phyloP scores from a whole-genome alignment of 768 basidiomycete genomes.

The Leccinum subgranulosum region DNA sequence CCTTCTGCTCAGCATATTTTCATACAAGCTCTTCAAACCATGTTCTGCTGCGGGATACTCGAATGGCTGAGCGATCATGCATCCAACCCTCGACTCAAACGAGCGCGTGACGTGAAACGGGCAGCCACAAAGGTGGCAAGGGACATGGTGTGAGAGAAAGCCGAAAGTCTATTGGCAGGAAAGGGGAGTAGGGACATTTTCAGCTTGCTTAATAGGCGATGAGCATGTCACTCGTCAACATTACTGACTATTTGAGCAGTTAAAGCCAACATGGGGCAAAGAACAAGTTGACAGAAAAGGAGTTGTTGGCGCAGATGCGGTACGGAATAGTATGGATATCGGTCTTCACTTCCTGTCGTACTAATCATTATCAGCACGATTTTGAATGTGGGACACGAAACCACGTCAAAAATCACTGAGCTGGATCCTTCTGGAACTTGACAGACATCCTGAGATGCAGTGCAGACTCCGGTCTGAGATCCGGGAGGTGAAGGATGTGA shows the following conservation, averaged over 20 bases:
- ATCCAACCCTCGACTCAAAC: constrained; percentile 16
- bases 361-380: constrained; percentile 34
- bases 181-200: constrained; percentile 16
- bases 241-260: constrained; percentile 9
- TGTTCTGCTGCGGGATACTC: constrained; percentile 20
- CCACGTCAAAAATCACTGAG: constrained; percentile 55
- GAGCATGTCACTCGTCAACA: not conserved
- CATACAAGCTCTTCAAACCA: constrained; percentile 7
- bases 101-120: constrained; percentile 10
- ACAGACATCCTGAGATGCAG: constrained; percentile 56
- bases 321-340: not conserved
- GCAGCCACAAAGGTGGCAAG: constrained; percentile 7
- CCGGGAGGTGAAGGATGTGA: constrained; percentile 2
- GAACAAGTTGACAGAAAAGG: constrained; percentile 20
- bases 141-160: constrained; percentile 18
- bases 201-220: constrained; percentile 38
- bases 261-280: constrained; percentile 29
- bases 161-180: constrained; percentile 9
- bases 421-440: constrained; percentile 65
- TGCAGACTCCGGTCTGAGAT: constrained; percentile 46
- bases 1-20: constrained; percentile 18
- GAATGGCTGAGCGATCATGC: constrained; percentile 33
- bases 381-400: constrained; percentile 55
- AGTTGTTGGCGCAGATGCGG: constrained; percentile 17
- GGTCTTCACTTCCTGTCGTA: not conserved